These are phyloP conservation scores for Ceratocystis papillata DNA, from an alignment of 2,329 filamentous ascomycete genomes.

Conservation along the genomic window DNA sequence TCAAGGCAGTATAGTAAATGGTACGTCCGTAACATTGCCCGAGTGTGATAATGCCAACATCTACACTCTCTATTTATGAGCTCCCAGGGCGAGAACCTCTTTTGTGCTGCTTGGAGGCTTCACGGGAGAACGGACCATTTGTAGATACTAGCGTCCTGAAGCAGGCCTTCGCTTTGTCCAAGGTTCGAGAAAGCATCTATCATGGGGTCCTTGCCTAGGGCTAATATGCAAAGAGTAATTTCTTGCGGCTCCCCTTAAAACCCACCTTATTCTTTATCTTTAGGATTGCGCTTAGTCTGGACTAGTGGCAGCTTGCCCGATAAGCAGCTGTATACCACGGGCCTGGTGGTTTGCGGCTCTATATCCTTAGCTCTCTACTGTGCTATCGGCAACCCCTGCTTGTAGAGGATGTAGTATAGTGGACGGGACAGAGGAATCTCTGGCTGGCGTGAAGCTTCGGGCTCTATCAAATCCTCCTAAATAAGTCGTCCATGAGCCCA, in stretches of 20 bases:
- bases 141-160: too few species aligned
- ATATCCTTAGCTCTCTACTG: background rate
- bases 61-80: background rate
- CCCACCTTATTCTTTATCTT: conserved; percentile 8
- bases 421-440: background rate
- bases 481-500: background rate
- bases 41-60: background rate
- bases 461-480: conserved; percentile 3
- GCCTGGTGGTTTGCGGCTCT: background rate
- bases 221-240: background rate
- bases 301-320: background rate
- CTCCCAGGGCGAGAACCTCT: too few species aligned
- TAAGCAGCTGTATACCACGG: background rate
- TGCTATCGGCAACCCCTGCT: background rate
- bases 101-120: background rate
- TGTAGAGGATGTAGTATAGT: background rate
- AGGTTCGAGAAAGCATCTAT: background rate
- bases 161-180: background rate
- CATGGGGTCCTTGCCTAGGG: background rate
- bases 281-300: background rate
- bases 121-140: too few species aligned
- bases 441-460: conserved; percentile 3
- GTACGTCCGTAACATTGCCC: background rate
- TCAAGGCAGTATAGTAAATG: background rate
- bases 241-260: background rate